Conservation (phyloP, 2,329 filamentous ascomycete genomes). For the Colletotrichum musae region DNA sequence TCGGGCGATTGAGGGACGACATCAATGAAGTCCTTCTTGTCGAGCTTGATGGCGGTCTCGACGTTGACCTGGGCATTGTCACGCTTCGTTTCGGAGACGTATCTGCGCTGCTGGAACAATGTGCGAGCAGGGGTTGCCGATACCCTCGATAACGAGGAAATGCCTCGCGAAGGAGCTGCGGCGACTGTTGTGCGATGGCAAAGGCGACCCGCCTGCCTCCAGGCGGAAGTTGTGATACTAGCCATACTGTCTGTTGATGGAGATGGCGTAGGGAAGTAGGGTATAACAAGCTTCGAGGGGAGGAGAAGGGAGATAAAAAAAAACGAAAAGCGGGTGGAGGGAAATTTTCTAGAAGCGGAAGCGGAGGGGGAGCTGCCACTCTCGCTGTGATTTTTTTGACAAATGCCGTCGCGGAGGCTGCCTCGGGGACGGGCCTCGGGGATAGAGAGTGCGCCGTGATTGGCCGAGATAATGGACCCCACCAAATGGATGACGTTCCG, state of each 20-base stretch:
- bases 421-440: slow-evolving; percentile 26
- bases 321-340: neutral
- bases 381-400: slow-evolving; percentile 24
- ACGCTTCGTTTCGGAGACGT: slow-evolving; percentile 87
- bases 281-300: slow-evolving; percentile 40
- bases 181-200: slow-evolving; percentile 57
- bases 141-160: slow-evolving; percentile 51
- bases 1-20: slow-evolving; percentile 60
- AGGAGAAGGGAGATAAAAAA: slow-evolving; percentile 31
- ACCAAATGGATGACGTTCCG: slow-evolving; percentile 32
- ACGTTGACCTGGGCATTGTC: slow-evolving; percentile 85
- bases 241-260: slow-evolving; percentile 64
- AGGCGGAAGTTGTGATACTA: slow-evolving; percentile 75
- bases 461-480: slow-evolving; percentile 6
- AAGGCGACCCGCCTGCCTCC: slow-evolving; percentile 81
- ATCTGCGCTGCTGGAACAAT: slow-evolving; percentile 67
- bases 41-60: slow-evolving; percentile 87
- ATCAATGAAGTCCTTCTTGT: slow-evolving; percentile 85
- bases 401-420: slow-evolving; percentile 28
- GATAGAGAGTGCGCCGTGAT: slow-evolving; percentile 33
- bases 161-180: slow-evolving; percentile 52
- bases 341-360: slow-evolving; percentile 22
- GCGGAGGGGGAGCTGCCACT: slow-evolving; percentile 12
- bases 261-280: slow-evolving; percentile 40
- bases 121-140: slow-evolving; percentile 47